phyloP scores from a whole-genome alignment of 371 early-diverging fungal species.

The Lichtheimia corymbifera region DNA sequence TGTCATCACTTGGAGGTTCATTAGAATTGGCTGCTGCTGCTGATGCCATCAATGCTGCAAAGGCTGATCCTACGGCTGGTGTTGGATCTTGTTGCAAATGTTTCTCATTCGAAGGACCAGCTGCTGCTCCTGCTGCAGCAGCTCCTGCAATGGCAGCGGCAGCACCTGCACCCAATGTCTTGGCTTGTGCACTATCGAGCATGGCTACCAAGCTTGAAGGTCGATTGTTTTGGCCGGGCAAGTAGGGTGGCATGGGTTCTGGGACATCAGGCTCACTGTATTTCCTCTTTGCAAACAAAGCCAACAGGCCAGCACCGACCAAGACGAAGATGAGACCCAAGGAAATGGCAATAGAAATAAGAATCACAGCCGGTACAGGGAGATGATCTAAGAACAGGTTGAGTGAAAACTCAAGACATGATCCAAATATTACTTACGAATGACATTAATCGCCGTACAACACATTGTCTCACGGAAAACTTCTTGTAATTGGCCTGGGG shows the following conservation, averaged over 20 bases:
- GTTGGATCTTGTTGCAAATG: neutral
- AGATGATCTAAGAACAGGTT: slow-evolving; percentile 28
- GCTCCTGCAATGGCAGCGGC: slow-evolving; percentile 20
- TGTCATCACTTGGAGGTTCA: slow-evolving; percentile 30
- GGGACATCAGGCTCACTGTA: slow-evolving; percentile 23
- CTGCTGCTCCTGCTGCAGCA: slow-evolving; percentile 5
- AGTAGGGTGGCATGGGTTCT: slow-evolving; percentile 37
- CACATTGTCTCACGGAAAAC: slow-evolving; percentile 29
- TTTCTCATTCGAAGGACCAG: slow-evolving; percentile 12
- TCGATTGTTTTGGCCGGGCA: slow-evolving; percentile 14
- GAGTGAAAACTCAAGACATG: neutral
- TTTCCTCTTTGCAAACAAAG: slow-evolving; percentile 28
- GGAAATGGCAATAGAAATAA: slow-evolving; percentile 75
- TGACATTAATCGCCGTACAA: slow-evolving; percentile 24
- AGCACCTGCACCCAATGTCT: slow-evolving; percentile 21
- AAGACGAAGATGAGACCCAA: slow-evolving; percentile 67
- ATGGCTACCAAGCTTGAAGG: slow-evolving; percentile 28
- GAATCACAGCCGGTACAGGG: slow-evolving; percentile 66
- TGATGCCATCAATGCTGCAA: slow-evolving; percentile 25
- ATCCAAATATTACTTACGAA: slow-evolving; percentile 20
- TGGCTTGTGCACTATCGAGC: slow-evolving; percentile 30
- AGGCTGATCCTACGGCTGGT: slow-evolving; percentile 12
- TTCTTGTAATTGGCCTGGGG: slow-evolving; percentile 25
- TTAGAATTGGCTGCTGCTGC: slow-evolving; percentile 29
- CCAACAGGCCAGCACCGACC: slow-evolving; percentile 45